These are phyloP conservation scores for Avena atlantica DNA, from an alignment of 176 grass and related monocot genomes.

Conservation along the genomic window DNA sequence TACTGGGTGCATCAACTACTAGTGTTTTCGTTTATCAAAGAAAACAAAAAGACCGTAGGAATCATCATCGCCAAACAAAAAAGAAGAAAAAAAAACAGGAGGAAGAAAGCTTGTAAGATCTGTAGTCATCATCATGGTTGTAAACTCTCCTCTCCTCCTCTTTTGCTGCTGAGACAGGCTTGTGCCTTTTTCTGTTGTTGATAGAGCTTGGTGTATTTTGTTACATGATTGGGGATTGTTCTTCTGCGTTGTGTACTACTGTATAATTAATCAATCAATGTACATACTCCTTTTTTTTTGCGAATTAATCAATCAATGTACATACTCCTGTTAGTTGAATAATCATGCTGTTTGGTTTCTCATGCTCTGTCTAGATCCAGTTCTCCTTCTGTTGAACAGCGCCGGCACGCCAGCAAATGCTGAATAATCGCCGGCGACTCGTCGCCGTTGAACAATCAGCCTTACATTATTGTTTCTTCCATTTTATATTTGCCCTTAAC, in stretches of 20 bases:
- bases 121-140: background rate
- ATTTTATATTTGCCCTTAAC: background rate
- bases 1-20: background rate
- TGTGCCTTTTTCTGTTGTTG: background rate
- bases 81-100: background rate
- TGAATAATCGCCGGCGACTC: background rate
- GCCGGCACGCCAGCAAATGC: background rate
- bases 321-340: background rate
- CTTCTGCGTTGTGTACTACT: background rate
- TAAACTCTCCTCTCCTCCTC: background rate
- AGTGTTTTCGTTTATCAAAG: too few relatives aligned
- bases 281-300: too few relatives aligned
- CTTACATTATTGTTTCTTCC: background rate
- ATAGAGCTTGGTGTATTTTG: slow-evolving; percentile 16
- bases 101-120: background rate
- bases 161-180: slow-evolving; percentile 1
- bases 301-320: background rate
- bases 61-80: slow-evolving; percentile 1
- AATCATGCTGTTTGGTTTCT: background rate
- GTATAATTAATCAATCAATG: background rate
- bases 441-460: background rate
- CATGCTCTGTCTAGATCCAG: background rate
- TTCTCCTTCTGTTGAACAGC: background rate
- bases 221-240: background rate
- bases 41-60: background rate